Evolutionary conservation across 257 asterid species (phyloP).

Genomic region (Solanum tacnaense): DNA sequence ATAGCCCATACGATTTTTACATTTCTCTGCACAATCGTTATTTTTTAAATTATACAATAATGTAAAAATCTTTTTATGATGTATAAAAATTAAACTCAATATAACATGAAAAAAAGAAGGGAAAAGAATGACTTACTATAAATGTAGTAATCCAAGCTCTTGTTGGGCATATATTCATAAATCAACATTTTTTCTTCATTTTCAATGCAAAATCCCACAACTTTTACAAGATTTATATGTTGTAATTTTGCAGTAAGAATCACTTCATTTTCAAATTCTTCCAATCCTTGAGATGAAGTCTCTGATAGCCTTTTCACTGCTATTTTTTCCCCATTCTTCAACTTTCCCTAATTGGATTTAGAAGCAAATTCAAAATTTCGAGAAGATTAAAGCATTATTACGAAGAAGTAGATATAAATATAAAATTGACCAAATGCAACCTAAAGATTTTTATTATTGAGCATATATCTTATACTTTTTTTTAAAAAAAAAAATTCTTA

Average conservation of each 20-base stretch:
- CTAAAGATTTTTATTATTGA: no score
- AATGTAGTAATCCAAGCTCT: conserved; percentile 12
- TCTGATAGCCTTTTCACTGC: not conserved
- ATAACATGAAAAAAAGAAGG: not conserved
- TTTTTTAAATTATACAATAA: not conserved
- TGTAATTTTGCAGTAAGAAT: conserved; percentile 4
- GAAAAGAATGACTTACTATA: not conserved
- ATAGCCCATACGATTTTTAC: no score
- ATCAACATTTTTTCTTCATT: conserved; percentile 12
- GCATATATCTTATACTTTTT: no score
- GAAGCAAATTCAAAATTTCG: no score
- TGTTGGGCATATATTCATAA: conserved; percentile 15
- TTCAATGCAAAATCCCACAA: conserved; percentile 11
- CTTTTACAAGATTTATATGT: conserved; percentile 6
- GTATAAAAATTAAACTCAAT: not conserved
- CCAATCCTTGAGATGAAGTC: not conserved
- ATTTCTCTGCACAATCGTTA: not conserved
- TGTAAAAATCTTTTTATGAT: not conserved
- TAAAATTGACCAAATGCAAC: no score
- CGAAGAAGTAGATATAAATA: no score
- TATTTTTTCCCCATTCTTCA: not conserved
- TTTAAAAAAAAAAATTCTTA: no score
- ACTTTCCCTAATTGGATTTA: not conserved
- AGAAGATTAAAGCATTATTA: no score
- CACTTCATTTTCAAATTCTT: conserved; percentile 16